Percentiles rank a stretch among this genome's conserved stretches.
phyloP scores from a whole-genome alignment of 2,329 filamentous ascomycete species.

The Colletotrichum orbiculare region DNA sequence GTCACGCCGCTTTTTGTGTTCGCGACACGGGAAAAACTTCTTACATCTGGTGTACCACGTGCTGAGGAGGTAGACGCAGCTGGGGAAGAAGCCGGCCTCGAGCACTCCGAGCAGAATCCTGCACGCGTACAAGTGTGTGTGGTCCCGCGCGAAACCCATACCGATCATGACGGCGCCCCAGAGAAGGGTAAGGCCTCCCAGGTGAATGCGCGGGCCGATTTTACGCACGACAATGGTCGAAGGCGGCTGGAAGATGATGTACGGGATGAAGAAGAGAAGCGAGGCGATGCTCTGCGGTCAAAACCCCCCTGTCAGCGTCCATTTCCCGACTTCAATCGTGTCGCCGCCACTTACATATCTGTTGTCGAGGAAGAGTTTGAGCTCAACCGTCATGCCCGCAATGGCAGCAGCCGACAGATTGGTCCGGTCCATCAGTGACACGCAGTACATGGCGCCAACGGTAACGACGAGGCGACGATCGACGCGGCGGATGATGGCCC shows the following conservation, averaged over 20 bases:
- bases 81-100: slow-evolving; percentile 79
- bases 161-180: slow-evolving; percentile 74
- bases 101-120: slow-evolving; percentile 71
- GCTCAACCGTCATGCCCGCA: slow-evolving; percentile 68
- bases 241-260: slow-evolving; percentile 77
- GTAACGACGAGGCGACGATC: slow-evolving; percentile 73
- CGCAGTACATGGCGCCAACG: slow-evolving; percentile 76
- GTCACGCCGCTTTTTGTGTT: neutral
- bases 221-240: slow-evolving; percentile 76
- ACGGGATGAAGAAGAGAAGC: slow-evolving; percentile 79
- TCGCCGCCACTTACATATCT: slow-evolving; percentile 53
- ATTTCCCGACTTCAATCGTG: neutral
- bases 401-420: slow-evolving; percentile 80
- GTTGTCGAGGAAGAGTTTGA: slow-evolving; percentile 54
- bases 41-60: slow-evolving; percentile 78
- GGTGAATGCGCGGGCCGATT: slow-evolving; percentile 69
- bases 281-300: slow-evolving; percentile 68
- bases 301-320: no score
- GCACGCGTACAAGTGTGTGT: slow-evolving; percentile 62
- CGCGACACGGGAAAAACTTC: slow-evolving; percentile 36
- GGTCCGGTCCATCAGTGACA: slow-evolving; percentile 82
- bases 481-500: slow-evolving; percentile 74
- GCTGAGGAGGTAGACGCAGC: slow-evolving; percentile 77
- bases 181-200: slow-evolving; percentile 63
- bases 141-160: slow-evolving; percentile 71